Base-by-base conservation (phyloP, 2,329 filamentous ascomycete genomes). In the Myrmaecium sp. region DNA sequence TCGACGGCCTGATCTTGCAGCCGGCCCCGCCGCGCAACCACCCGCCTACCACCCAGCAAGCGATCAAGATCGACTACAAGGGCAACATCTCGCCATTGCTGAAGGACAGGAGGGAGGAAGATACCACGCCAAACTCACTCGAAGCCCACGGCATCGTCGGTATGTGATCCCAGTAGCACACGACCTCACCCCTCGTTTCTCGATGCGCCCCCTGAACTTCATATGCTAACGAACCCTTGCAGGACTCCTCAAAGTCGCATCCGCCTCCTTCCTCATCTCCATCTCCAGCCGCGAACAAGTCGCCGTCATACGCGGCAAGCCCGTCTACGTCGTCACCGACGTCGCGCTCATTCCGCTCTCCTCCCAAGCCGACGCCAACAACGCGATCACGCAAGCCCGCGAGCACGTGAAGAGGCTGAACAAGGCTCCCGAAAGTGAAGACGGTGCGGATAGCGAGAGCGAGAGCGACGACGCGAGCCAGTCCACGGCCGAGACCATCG, bases 221-320 rank as follows among this genome's bases (percentile, higher is more conserved):
- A 25, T 18, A n/a, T 31, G 29, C 29, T 29, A 21, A 33, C 15
- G 14, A 11, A 11, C 15, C 17, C 23, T 6, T 18, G 2, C 26
- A 95, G 86, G 89, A 13, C 58, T 98, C 1, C 66, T 98, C 23
- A 81, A 74, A 18, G 69, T 95, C 32, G 79, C 83, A 13, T 77
- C 73, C 19, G 67, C 74, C 15, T 79, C 73, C 36, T 95, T 86
- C 51, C 66, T 98, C 5, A 68, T 98, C 31, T 76, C 81, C 7
- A 91, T 98, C 41, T 83, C 76, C 13, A 69, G 73, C 31, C 78
- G 86, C 24, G 69, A 91, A 42, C 80, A 92, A 49, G 83, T 95
- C 26, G 89, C 89, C 3, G 75, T 84, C 36, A 72, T 95, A 26
- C 72, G 74, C 36, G 82, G 81, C 5, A 74, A 69, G 29, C 75